phyloP scores from a whole-genome alignment of 148 eudicot genomes.

The Spergularia bocconei region DNA sequence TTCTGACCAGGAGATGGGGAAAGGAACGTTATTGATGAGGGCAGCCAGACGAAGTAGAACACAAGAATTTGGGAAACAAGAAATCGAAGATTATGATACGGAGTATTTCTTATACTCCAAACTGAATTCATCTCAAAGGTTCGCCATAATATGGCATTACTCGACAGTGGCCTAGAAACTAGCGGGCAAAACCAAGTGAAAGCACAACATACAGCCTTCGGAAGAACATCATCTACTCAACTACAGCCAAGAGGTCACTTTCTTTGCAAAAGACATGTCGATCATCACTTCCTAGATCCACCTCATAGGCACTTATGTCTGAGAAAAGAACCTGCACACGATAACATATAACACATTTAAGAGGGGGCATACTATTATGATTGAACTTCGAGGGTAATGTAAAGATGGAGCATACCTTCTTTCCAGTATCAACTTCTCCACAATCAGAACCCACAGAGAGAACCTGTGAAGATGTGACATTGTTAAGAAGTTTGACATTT shows the following conservation, averaged over 20 bases:
- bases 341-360: background rate
- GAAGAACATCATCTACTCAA: constrained; percentile 40
- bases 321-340: constrained; percentile 89
- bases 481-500: background rate
- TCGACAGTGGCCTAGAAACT: background rate
- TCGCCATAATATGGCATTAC: background rate
- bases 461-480: constrained; percentile 40
- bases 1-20: too few relatives aligned
- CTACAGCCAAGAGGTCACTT: constrained; percentile 74
- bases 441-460: constrained; percentile 80
- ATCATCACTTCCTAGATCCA: constrained; percentile 36
- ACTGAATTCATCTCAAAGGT: constrained; percentile 6
- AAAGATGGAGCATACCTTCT: constrained; percentile 56
- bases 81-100: background rate
- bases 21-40: too few relatives aligned
- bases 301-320: constrained; percentile 90
- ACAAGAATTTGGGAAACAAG: background rate
- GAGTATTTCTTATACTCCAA: background rate
- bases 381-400: background rate
- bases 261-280: constrained; percentile 76
- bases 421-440: constrained; percentile 74
- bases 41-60: background rate
- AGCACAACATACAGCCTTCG: background rate
- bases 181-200: constrained; percentile 16
- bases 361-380: background rate